Conservation (phyloP, 2,329 filamentous ascomycete species). For the Aspergillus aculeatus region DNA sequence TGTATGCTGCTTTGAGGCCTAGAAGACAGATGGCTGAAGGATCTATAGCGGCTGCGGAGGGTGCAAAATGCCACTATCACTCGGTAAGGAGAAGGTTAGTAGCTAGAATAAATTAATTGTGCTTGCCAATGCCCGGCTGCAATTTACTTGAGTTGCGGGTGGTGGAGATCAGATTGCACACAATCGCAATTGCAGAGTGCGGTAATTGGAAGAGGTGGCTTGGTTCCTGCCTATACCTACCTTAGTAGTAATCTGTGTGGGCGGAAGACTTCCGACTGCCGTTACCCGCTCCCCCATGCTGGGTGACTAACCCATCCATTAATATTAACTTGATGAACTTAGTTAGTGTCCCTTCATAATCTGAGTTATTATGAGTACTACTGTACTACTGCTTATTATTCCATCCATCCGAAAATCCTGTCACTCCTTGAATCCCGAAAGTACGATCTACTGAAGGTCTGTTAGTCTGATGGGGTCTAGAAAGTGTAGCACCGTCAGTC, state of each 20-base stretch:
- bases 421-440: not conserved
- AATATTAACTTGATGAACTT: not conserved
- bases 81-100: too few species aligned
- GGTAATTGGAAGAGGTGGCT: not conserved
- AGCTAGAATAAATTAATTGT: not conserved
- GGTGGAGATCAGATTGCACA: not conserved
- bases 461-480: not conserved
- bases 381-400: not conserved
- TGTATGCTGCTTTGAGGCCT: not conserved
- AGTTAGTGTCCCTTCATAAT: not conserved
- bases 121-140: not conserved
- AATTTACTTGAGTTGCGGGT: not conserved
- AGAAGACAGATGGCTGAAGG: not conserved
- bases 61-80: not conserved
- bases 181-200: not conserved
- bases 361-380: too few species aligned
- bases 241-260: not conserved
- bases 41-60: not conserved
- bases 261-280: slow-evolving; percentile 7
- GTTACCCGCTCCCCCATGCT: not conserved
- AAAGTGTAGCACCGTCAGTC: not conserved
- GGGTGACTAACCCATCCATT: not conserved
- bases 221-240: not conserved
- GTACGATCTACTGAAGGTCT: not conserved
- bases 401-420: not conserved